Evolutionary conservation across 306 rosid species (phyloP).

Genomic region (Geum urbanum): DNA sequence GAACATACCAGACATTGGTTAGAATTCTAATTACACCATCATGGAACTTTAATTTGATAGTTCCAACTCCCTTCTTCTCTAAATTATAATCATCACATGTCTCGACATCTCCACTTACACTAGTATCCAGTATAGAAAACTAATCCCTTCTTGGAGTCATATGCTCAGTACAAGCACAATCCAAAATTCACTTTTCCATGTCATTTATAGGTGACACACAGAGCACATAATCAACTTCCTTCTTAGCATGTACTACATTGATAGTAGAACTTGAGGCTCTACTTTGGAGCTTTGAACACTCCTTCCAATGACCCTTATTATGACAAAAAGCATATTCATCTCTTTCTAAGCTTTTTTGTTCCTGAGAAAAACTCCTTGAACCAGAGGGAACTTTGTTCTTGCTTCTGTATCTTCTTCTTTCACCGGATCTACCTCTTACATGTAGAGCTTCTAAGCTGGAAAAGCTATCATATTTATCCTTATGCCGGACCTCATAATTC

Average conservation of each 20-base stretch:
- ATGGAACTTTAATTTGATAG: not conserved
- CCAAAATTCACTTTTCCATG: not conserved
- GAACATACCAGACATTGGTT: conserved; percentile 4
- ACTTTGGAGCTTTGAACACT: not conserved
- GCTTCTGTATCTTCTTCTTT: not conserved
- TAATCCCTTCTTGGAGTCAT: not conserved
- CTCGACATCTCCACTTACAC: not conserved
- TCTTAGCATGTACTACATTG: not conserved
- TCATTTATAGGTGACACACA: conserved; percentile 60
- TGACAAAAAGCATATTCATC: not conserved
- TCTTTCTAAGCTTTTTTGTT: not conserved
- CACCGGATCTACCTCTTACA: not conserved
- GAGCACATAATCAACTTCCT: not conserved
- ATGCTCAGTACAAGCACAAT: not conserved
- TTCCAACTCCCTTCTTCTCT: not conserved
- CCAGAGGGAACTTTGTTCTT: not conserved
- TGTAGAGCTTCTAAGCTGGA: not conserved
- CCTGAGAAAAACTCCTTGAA: not conserved
- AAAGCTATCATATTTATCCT: not conserved
- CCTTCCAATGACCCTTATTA: not conserved
- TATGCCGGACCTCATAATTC: not conserved
- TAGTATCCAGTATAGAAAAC: not conserved
- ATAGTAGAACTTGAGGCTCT: not conserved
- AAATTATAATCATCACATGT: not conserved
- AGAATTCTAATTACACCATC: not conserved